Evolutionary conservation across 306 rosid genomes (phyloP), one percentile per base, ranked within the genome.

Genomic region (Quercus aquifolioides): DNA sequence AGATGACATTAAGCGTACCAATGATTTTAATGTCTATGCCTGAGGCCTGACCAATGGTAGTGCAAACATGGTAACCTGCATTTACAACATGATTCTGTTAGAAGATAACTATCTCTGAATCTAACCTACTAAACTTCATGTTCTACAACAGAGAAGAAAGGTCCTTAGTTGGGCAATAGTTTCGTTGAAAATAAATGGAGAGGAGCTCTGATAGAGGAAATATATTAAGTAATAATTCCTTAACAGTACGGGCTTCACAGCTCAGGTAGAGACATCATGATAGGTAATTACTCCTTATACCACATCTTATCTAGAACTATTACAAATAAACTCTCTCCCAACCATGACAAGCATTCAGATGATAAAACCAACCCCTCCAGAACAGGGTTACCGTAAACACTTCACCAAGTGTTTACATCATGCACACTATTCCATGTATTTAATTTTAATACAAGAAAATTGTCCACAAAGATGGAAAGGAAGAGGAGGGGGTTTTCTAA

Each of bases 11-110:
- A 65, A 71, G 75, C n/a, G 30, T 79, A 95, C 99, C 99, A 64
- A 90, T 82, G 75, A 90, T 74, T 83, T 87, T 85, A 70, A 91
- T 82, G 25, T 84, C 85, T 62, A 79, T 82, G 71, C 86, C 86
- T 35, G 86, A 55, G 80, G 86, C 84, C 69, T 23, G 85, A 85
- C 98, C 99, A 81, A 92, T 64, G 84, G 92, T 12, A 59, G 85
- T 80, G 87, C 98, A 95, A 25, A 84, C 94, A 87, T 86, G 88
- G 63, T 95, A 95, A 75, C 98, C 99, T 95, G 91, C 86, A 87
- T 84, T 75, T 59, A 86, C 68, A 70, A 67, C 30, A 77, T 21
- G 74, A 21, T 60, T 78, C 71, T 69, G 80, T 86, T 76, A 87
- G 81, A 86, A 73, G 81, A 71, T 56, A 60, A 80, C 74, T 64